phyloP scores from a whole-genome alignment of 768 basidiomycete species.

The Cystobasidium ongulense region DNA sequence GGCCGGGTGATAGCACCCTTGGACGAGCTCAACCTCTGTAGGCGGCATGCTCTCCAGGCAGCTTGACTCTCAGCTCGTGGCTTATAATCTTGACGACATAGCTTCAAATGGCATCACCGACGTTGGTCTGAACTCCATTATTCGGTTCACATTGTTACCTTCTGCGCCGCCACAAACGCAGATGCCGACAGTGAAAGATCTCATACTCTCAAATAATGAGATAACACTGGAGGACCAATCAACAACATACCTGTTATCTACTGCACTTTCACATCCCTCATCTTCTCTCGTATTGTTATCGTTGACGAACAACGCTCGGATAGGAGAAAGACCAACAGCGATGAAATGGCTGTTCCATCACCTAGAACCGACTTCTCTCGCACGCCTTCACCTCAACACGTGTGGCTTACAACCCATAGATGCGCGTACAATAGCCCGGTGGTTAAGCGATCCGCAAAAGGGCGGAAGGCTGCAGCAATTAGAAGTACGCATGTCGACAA shows the following conservation, averaged over 20 bases:
- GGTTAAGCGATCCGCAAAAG: conserved; percentile 17
- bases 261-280: conserved; percentile 27
- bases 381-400: conserved; percentile 25
- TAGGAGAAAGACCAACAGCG: neutral
- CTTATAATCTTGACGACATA: neutral
- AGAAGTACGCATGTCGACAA: neutral
- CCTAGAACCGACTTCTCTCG: conserved; percentile 23
- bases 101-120: conserved; percentile 33
- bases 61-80: neutral
- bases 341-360: conserved; percentile 15
- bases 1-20: conserved; percentile 8
- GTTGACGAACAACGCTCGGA: neutral
- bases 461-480: conserved; percentile 25
- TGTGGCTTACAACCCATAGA: conserved; percentile 18
- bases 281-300: conserved; percentile 19
- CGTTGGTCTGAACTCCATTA: conserved; percentile 23
- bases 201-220: conserved; percentile 19
- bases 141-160: conserved; percentile 29
- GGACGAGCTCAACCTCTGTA: conserved; percentile 19
- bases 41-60: neutral
- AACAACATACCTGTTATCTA: conserved; percentile 25
- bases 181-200: conserved; percentile 19
- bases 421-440: neutral
- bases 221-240: conserved; percentile 13
- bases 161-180: conserved; percentile 24